Conservation (phyloP, 805 yeast genomes). For the Teunomyces tritomae region DNA sequence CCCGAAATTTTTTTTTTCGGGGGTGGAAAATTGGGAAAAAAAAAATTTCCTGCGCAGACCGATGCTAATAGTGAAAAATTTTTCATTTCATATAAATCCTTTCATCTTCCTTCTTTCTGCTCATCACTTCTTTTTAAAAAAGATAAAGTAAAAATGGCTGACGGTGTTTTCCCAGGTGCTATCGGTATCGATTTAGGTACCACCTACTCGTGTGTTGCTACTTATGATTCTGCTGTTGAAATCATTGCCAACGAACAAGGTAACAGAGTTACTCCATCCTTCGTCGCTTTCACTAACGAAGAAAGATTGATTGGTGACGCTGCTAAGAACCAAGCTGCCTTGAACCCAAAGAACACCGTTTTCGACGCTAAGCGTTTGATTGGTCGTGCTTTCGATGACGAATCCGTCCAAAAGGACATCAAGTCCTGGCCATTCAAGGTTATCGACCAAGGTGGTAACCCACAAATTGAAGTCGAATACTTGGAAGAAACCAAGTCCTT, state of each 20-base stretch:
- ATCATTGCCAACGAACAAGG: constrained; percentile 52
- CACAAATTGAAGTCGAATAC: constrained; percentile 46
- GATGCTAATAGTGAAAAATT: constrained; percentile 13
- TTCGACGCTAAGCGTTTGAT: constrained; percentile 51
- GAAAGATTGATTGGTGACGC: constrained; percentile 54
- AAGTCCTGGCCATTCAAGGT: constrained; percentile 50
- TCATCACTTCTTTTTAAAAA: constrained; percentile 7
- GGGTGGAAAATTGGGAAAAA: not conserved
- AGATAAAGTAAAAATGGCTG: constrained; percentile 63
- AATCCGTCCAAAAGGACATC: constrained; percentile 57
- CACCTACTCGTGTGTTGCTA: constrained; percentile 51
- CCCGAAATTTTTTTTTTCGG: no score
- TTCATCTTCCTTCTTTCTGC: constrained; percentile 7
- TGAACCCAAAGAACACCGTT: constrained; percentile 49
- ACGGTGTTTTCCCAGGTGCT: constrained; percentile 97
- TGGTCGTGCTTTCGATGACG: constrained; percentile 62
- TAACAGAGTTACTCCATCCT: constrained; percentile 51
- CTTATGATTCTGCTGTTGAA: constrained; percentile 49
- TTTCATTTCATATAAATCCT: constrained; percentile 9
- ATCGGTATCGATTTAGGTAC: constrained; percentile 55
- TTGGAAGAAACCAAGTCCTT: constrained; percentile 46
- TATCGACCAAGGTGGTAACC: constrained; percentile 45
- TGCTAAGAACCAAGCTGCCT: constrained; percentile 51
- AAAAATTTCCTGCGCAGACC: constrained; percentile 3
- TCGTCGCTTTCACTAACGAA: constrained; percentile 48